phyloP scores from a whole-genome alignment of 345 rosid species.

The Mercurialis annua region DNA sequence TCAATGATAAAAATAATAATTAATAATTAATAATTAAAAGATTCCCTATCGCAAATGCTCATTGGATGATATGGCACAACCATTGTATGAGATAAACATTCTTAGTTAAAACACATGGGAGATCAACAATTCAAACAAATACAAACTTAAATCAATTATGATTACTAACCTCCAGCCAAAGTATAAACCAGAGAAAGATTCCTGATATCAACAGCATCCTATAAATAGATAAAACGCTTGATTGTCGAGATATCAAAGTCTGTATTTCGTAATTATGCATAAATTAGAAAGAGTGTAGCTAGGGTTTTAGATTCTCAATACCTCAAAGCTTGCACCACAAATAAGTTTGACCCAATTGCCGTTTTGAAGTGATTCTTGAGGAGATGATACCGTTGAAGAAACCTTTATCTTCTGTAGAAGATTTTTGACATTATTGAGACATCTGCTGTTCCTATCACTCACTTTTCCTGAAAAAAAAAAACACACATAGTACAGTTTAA shows the following conservation, averaged over 20 bases:
- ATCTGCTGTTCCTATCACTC: constrained; percentile 16
- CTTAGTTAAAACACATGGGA: not conserved
- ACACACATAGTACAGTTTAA: not conserved
- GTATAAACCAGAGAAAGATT: constrained; percentile 64
- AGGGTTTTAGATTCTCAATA: not conserved
- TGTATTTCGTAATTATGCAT: too few species aligned
- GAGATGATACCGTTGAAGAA: constrained; percentile 39
- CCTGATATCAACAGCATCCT: constrained; percentile 61
- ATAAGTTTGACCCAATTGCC: constrained; percentile 74
- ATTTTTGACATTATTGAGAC: constrained; percentile 30
- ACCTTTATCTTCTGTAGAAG: constrained; percentile 32
- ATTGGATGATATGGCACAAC: too few species aligned
- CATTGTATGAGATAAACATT: too few species aligned
- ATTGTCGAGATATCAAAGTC: not conserved
- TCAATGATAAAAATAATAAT: too few species aligned
- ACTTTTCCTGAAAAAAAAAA: constrained; percentile 21
- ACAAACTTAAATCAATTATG: not conserved
- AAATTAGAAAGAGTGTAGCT: not conserved
- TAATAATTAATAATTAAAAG: too few species aligned
- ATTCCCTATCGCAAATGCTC: too few species aligned
- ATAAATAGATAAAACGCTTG: not conserved
- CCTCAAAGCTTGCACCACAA: constrained; percentile 71
- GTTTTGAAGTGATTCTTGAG: constrained; percentile 41
- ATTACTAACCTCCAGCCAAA: constrained; percentile 50
- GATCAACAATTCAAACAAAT: not conserved